Evolutionary conservation across 2,329 filamentous ascomycete genomes (phyloP), one percentile per base, ranked within the genome.

Genomic region (Xylaria hypoxylon): DNA sequence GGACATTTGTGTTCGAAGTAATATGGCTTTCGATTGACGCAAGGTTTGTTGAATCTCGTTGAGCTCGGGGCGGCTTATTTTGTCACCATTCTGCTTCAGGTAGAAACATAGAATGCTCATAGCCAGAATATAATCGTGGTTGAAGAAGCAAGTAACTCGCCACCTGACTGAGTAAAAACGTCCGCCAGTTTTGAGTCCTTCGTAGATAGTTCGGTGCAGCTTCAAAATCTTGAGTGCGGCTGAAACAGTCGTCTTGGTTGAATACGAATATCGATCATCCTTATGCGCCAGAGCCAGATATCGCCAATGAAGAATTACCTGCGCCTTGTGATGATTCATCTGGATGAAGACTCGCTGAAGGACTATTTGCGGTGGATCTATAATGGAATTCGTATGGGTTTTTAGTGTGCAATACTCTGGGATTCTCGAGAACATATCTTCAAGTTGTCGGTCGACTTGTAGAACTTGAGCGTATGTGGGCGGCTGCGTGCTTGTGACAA

Each of bases 221-320:
- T 68, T 62, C 1, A 70, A n/a, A 19, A 68, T 66, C 11, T 68
- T 59, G 13, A 70, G 68, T 5, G 68, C 68, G 3, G 68, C 68
- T 22, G 68, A 62, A 6, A 68, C 60, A n/a, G 66, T 55, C 6
- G 48, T 64, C 53, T 65, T 68, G 19, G 57, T 68, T 24, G 68
- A 79, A 59, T 77, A 76, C 1, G 67, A 60, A 47, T 72, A 74
- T 2, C 59, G 31, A 5, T 70, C 62, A 15, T 75, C 68, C 3
- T 69, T 52, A 4, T 65, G 58, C 6, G 66, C 60, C 7, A 65
- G 17, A 3, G 68, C 42, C 3, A 78, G 59, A 56, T 74, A 78
- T 3, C 71, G 72, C 13, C 75, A 68, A 60, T 79, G 78, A 19
- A 79, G 72, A 58, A 77, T 74, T 10, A 78, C 64, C 26, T 75